Base-by-base conservation (phyloP, 106 monocot species). In the Hemerocallis citrina region DNA sequence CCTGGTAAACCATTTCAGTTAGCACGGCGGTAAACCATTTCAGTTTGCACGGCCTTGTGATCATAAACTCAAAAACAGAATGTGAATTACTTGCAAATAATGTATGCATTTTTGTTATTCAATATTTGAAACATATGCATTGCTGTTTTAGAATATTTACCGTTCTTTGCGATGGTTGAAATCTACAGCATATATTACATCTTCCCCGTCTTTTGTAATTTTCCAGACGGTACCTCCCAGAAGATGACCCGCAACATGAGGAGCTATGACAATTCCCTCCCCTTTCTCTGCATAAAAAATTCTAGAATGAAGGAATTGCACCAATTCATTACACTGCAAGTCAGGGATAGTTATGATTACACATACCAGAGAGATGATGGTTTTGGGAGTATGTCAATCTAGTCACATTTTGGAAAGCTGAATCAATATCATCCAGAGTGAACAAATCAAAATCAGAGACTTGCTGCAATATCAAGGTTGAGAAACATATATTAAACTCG, bases 171-270 rank as follows among this genome's bases (percentile, higher is more conserved):
- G 90, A 72, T 98, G 96, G 71, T 98, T 98, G 68, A 88, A 91
- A 62, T 98, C 96, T 59, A 98, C 96, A 74, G 91, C 96, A 82
- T 98, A 98, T 37, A 98, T 68, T n/a, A 98, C 88, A 75, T 98
- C 96, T 65, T 98, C 96, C 47, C 96, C 96, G 75, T 98, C 96
- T 73, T 98, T 98, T 62, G 96, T 98, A 55, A 98, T 87, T 75
- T 91, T 98, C 96, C 96, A 98, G 13, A 98, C 60, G 11, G 91
- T 98, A 50, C 96, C 88, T n/a, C 96, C 96, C 57, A 98, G 69
- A 73, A 88, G 91, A 88, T 98, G 96, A 10, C 96, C 96, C 27
- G 91, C 81, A 30, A 88, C 91, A 75, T 98, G 81, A 65, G 96
- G 96, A 70, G 96, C 87, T 77, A 98, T 98, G 50, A 98, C 88